Evolutionary conservation across 2,329 filamentous ascomycete genomes (phyloP), one percentile per base, ranked within the genome.

Genomic region (Ceratocystis harringtonii): DNA sequence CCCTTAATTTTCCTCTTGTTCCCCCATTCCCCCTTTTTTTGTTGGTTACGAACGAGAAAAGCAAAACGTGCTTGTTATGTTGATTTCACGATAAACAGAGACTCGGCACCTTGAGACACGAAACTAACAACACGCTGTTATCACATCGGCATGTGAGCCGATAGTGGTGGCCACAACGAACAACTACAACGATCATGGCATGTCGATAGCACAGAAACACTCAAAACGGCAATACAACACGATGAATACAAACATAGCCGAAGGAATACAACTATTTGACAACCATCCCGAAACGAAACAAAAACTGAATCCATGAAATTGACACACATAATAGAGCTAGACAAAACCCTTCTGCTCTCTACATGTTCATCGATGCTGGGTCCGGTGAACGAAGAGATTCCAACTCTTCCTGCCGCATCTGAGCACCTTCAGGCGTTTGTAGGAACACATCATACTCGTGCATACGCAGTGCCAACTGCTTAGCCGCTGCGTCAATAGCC

Each of bases 391-490:
- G 61, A 44, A 63, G 19, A 15, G 61, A 5, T 22, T 52, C 61
- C 44, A 63, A 8, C 61, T 61, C 65, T n/a, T 61, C 65, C 55
- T 61, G 50, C 32, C 65, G 63, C 55, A 48, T 22, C n/a, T 57
- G 45, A 32, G 32, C 64, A 8, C 44, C 48, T 44, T 65, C 66
- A 60, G 71, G 70, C 17, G 70, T 71, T 7, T 68, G 67, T 15
- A 73, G 65, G 30, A 74, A 76, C 60, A 81, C 79, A 67, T 81
- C 78, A 69, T 80, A 82, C 68, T 81, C 77, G 22, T 76, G 74
- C 57, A 83, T 77, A 32, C 79, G 77, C 69, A 81, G 75, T 5
- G 79, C 81, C 41, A 84, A 75, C 72, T 83, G 79, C 71, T 79
- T 78, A 12, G 81, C 80, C 2, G 79, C 76, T 55, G 78, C 75